Evolutionary conservation across 208 protist genomes (phyloP).

Genomic region (Borovskyia barvae): DNA sequence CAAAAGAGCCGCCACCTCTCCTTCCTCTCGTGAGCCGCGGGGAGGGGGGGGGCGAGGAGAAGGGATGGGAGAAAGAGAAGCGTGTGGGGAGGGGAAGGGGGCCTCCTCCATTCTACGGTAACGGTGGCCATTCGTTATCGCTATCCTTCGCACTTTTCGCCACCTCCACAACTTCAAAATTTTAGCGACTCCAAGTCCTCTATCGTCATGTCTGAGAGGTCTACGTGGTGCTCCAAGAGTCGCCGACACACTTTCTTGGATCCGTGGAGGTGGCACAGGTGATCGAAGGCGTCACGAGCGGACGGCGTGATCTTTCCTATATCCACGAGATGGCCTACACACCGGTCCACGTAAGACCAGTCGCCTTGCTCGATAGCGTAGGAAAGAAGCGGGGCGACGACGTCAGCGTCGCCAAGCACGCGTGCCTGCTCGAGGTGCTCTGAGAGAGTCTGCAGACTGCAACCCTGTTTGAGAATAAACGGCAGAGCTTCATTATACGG

Average conservation of each 20-base stretch:
- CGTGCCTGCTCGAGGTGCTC: slow-evolving; percentile 86
- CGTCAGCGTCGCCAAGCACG: slow-evolving; percentile 83
- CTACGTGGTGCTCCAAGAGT: slow-evolving; percentile 57
- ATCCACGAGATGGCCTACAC: slow-evolving; percentile 81
- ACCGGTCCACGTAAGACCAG: slow-evolving; percentile 79
- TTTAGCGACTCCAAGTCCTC: slow-evolving; percentile 73
- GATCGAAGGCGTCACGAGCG: slow-evolving; percentile 59
- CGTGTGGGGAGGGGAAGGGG: too few relatives aligned
- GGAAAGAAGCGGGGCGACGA: slow-evolving; percentile 76
- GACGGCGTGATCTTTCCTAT: slow-evolving; percentile 79
- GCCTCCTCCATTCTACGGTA: too few relatives aligned
- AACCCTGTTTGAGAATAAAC: slow-evolving; percentile 75
- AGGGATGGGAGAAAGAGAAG: too few relatives aligned
- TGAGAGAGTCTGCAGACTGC: slow-evolving; percentile 72
- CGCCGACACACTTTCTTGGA: slow-evolving; percentile 53
- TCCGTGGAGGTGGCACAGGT: slow-evolving; percentile 72
- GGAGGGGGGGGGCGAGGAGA: too few relatives aligned
- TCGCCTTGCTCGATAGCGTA: slow-evolving; percentile 70
- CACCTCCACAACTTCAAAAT: too few relatives aligned
- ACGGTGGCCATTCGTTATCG: too few relatives aligned
- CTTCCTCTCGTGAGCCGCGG: too few relatives aligned
- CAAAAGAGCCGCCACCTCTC: too few relatives aligned
- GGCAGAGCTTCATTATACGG: slow-evolving; percentile 68
- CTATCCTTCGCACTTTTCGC: too few relatives aligned
- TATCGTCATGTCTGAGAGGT: slow-evolving; percentile 67